Conservation (phyloP, 2,329 filamentous ascomycete genomes). For the Aspergillus sclerotialis region DNA sequence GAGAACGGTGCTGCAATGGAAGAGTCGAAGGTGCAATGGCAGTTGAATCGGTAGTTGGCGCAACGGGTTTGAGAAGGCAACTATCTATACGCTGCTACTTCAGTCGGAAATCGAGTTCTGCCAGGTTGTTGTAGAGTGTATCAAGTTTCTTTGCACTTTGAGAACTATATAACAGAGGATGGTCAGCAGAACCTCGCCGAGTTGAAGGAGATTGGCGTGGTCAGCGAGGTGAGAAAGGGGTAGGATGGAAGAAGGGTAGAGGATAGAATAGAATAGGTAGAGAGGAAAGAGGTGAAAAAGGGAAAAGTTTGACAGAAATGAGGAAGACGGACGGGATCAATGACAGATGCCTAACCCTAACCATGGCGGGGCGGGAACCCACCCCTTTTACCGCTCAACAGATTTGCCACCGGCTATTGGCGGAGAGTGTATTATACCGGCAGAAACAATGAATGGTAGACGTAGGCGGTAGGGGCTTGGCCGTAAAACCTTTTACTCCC, state of each 20-base stretch:
- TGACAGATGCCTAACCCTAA: too few species aligned
- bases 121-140: neutral
- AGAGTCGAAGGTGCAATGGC: neutral
- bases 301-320: neutral
- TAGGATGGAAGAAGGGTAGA: neutral
- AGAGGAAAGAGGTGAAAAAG: neutral
- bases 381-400: too few species aligned
- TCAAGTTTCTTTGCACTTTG: neutral
- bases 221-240: neutral
- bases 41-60: neutral
- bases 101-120: neutral
- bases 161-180: neutral
- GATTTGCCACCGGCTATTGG: too few species aligned
- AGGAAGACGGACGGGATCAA: neutral
- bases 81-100: neutral
- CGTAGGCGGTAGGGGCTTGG: too few species aligned
- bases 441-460: too few species aligned
- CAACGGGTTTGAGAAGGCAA: neutral
- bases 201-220: neutral
- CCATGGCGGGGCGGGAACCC: too few species aligned
- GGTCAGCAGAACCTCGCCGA: neutral
- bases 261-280: neutral
- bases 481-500: too few species aligned
- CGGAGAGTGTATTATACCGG: too few species aligned
- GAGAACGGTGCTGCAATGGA: slow-evolving; percentile 1